Conservation (phyloP, 805 yeast species). For the Phaffomyces opuntiae region DNA sequence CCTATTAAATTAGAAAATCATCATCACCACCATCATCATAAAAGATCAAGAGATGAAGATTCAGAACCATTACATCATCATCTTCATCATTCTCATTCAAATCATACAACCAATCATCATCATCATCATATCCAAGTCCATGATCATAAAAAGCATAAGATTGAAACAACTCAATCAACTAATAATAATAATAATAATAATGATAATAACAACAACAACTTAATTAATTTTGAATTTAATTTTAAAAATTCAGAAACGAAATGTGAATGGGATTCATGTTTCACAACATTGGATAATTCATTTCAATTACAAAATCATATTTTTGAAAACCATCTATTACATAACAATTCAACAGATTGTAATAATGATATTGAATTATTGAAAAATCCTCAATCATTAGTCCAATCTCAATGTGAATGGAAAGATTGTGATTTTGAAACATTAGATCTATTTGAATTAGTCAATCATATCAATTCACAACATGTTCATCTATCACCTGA, state of each 20-base stretch:
- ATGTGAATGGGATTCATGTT: constrained; percentile 71
- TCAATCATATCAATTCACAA: constrained; percentile 49
- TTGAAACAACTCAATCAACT: neutral
- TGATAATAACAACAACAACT: too few species aligned
- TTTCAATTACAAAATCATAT: constrained; percentile 45
- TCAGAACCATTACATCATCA: constrained; percentile 14
- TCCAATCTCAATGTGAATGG: constrained; percentile 57
- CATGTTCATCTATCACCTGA: constrained; percentile 25
- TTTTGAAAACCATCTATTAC: constrained; percentile 38
- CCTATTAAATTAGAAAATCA: neutral
- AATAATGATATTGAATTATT: constrained; percentile 4
- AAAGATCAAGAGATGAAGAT: constrained; percentile 15
- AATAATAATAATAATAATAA: neutral
- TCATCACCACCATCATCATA: constrained; percentile 5
- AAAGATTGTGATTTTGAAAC: constrained; percentile 56
- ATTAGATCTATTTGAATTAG: constrained; percentile 42
- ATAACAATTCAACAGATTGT: constrained; percentile 3
- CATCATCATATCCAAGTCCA: constrained; percentile 33
- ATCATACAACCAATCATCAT: constrained; percentile 27
- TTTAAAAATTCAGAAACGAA: constrained; percentile 33
- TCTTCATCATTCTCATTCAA: constrained; percentile 17
- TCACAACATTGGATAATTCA: constrained; percentile 31
- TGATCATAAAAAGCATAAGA: constrained; percentile 21
- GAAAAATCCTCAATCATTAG: constrained; percentile 1
- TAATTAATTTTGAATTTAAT: constrained; percentile 23